These are phyloP conservation scores for Phytopythium aichiense DNA, from an alignment of 352 stramenopile species.

Conservation along the genomic window DNA sequence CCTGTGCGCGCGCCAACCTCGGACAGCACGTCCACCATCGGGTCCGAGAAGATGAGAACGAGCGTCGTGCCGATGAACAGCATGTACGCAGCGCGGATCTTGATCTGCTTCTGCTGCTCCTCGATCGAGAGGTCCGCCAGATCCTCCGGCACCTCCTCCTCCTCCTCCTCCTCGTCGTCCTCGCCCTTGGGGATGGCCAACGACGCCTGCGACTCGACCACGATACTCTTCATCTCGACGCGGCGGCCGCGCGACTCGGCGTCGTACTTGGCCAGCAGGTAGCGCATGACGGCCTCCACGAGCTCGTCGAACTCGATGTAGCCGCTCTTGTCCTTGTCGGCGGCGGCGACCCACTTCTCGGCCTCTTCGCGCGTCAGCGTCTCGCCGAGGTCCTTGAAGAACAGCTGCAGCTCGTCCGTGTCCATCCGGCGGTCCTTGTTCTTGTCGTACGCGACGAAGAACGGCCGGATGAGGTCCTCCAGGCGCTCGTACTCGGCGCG, in stretches of 20 bases:
- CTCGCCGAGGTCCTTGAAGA: slow-evolving; percentile 95
- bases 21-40: slow-evolving; percentile 97
- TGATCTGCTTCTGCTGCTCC: slow-evolving; percentile 96
- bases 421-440: slow-evolving; percentile 90
- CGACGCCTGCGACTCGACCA: slow-evolving; percentile 43
- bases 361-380: slow-evolving; percentile 74
- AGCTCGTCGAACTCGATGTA: slow-evolving; percentile 96
- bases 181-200: slow-evolving; percentile 40
- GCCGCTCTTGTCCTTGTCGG: slow-evolving; percentile 90
- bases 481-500: slow-evolving; percentile 70
- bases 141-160: slow-evolving; percentile 94
- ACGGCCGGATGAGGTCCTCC: slow-evolving; percentile 89
- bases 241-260: slow-evolving; percentile 41
- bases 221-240: slow-evolving; percentile 51
- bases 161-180: slow-evolving; percentile 87
- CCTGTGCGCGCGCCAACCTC: slow-evolving; percentile 88
- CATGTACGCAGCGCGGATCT: slow-evolving; percentile 91
- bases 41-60: slow-evolving; percentile 96
- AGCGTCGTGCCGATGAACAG: slow-evolving; percentile 93
- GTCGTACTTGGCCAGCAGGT: slow-evolving; percentile 81
- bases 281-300: slow-evolving; percentile 82
- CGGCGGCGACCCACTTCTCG: slow-evolving; percentile 78
- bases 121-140: slow-evolving; percentile 90
- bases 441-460: slow-evolving; percentile 93
- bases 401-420: slow-evolving; percentile 86